phyloP scores from a whole-genome alignment of 176 grass and related monocot species.

The Oryza punctata region DNA sequence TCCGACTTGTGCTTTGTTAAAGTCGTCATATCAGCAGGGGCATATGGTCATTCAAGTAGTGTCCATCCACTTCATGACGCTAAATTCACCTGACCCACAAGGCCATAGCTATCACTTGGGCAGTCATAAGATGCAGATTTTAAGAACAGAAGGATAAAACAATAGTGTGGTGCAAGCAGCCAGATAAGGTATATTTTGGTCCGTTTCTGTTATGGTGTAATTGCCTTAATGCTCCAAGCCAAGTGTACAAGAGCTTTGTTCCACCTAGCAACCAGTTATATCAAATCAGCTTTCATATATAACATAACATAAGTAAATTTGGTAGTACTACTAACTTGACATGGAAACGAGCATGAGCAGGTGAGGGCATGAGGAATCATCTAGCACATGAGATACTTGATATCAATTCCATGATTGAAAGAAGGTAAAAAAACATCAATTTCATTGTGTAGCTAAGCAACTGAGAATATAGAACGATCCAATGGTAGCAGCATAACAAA shows the following conservation, averaged over 20 bases:
- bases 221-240: not conserved
- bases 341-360: not conserved
- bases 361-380: not conserved
- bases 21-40: not conserved
- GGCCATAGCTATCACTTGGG: not conserved
- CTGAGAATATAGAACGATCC: conserved; percentile 4
- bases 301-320: not conserved
- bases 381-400: conserved; percentile 16
- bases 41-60: not conserved
- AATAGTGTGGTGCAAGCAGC: conserved; percentile 7
- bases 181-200: not conserved
- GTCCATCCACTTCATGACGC: not conserved
- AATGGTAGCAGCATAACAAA: not conserved
- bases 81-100: not conserved
- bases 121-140: conserved; percentile 2
- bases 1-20: not conserved
- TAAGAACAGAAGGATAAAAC: conserved; percentile 2
- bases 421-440: not conserved
- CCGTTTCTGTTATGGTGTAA: not conserved
- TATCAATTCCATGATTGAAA: conserved; percentile 16
- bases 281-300: not conserved
- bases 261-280: not conserved
- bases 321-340: not conserved
- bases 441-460: not conserved
- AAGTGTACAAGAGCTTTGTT: not conserved